These are phyloP conservation scores for Pythium dissimile DNA, from an alignment of 352 stramenopile species.

Conservation along the genomic window DNA sequence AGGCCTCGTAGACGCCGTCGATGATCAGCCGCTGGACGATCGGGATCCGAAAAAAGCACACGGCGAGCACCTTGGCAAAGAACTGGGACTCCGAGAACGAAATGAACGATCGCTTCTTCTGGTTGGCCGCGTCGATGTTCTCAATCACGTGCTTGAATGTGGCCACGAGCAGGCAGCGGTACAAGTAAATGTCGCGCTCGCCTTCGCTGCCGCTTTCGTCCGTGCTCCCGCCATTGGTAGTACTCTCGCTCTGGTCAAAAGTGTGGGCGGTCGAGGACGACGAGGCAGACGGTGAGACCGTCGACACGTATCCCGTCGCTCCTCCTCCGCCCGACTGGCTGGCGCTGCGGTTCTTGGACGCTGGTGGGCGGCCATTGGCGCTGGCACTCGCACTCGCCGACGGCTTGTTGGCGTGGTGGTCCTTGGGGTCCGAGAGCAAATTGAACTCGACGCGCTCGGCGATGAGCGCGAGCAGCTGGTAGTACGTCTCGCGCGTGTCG, in stretches of 20 bases:
- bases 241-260: slow-evolving; percentile 16
- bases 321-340: slow-evolving; percentile 22
- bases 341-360: slow-evolving; percentile 10
- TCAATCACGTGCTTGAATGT: slow-evolving; percentile 72
- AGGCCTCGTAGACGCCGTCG: slow-evolving; percentile 50
- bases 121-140: slow-evolving; percentile 45
- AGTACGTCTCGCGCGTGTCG: slow-evolving; percentile 50
- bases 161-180: slow-evolving; percentile 65
- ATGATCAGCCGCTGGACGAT: slow-evolving; percentile 49
- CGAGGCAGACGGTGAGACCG: slow-evolving; percentile 7
- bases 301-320: background rate
- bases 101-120: slow-evolving; percentile 46
- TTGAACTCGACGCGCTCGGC: slow-evolving; percentile 69
- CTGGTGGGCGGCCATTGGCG: background rate
- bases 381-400: background rate
- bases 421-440: slow-evolving; percentile 23
- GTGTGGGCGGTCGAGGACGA: slow-evolving; percentile 5
- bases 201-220: slow-evolving; percentile 34
- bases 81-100: slow-evolving; percentile 56
- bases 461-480: slow-evolving; percentile 59
- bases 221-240: background rate
- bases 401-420: background rate
- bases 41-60: slow-evolving; percentile 68
- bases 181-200: slow-evolving; percentile 56
- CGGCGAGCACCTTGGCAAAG: slow-evolving; percentile 60